A percentile compares a stretch with the other conserved stretches of the same genome.
phyloP scores from a whole-genome alignment of 345 rosid species.

The Mercurialis annua region DNA sequence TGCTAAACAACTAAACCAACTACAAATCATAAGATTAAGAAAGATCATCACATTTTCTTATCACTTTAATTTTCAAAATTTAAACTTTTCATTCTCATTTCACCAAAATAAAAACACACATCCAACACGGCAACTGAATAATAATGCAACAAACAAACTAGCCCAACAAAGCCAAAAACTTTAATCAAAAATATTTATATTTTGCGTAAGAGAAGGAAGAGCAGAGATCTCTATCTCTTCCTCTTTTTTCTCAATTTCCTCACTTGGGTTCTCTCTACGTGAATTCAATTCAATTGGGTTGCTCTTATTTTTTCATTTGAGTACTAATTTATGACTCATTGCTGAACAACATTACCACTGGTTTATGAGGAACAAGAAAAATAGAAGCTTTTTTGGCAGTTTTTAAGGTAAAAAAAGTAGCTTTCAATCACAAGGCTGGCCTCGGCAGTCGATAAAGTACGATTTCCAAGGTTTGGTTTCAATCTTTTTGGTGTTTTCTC shows the following conservation, averaged over 20 bases:
- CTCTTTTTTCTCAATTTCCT: not conserved
- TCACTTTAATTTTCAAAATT: not conserved
- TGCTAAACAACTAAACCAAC: no score
- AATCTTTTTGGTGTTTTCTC: conserved; percentile 21
- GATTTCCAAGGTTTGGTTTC: conserved; percentile 31
- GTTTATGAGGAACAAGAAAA: not conserved
- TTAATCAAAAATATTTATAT: not conserved
- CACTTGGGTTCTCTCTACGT: not conserved
- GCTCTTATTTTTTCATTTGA: not conserved
- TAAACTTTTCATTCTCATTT: not conserved
- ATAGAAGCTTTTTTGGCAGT: conserved; percentile 2
- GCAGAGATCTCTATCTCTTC: not conserved
- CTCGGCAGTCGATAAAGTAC: conserved; percentile 28
- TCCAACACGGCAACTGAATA: conserved; percentile 23
- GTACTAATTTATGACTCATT: conserved; percentile 1
- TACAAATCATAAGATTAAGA: no score
- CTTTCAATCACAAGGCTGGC: conserved; percentile 30
- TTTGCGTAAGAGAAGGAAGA: not conserved
- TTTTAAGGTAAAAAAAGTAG: not conserved
- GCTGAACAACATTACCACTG: conserved; percentile 11
- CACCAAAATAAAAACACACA: not conserved
- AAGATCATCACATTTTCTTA: no score
- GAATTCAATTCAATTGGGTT: not conserved
- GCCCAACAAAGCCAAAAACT: conserved; percentile 1
- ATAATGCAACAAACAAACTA: not conserved